These are phyloP conservation scores for Malassezia restricta DNA, from an alignment of 1,284 basidiomycete genomes.

Conservation along the genomic window DNA sequence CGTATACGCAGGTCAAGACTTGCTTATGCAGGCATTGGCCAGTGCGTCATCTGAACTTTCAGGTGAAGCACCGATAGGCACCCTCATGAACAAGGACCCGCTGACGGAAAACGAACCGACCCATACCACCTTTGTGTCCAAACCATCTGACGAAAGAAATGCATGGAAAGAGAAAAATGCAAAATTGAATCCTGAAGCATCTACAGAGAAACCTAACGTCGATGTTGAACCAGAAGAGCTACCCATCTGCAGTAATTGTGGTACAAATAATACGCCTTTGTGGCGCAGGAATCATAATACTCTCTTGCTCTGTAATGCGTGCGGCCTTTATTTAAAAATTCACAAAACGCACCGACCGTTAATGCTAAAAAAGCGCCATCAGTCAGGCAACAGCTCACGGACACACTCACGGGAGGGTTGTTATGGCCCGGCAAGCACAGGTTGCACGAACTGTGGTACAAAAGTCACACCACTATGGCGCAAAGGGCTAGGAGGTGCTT, in stretches of 20 bases:
- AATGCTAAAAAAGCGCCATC: constrained; percentile 14
- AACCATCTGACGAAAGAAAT: too few species aligned
- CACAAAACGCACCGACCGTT: constrained; percentile 38
- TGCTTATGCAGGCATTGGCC: constrained; percentile 2
- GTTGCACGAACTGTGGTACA: constrained; percentile 42
- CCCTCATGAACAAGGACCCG: too few species aligned
- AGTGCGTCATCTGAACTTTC: background rate
- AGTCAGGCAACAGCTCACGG: constrained; percentile 26
- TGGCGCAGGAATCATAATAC: constrained; percentile 39
- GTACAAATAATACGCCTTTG: constrained; percentile 35
- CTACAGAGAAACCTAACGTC: too few species aligned
- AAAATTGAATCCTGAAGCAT: too few species aligned
- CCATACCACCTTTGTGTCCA: too few species aligned
- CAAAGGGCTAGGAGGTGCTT: constrained; percentile 34
- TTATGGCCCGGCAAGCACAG: constrained; percentile 20
- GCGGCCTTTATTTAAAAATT: constrained; percentile 41
- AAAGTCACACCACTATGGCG: constrained; percentile 42
- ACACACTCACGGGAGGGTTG: constrained; percentile 19
- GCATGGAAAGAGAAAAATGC: too few species aligned
- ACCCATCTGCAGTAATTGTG: constrained; percentile 39
- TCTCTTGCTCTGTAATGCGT: constrained; percentile 39
- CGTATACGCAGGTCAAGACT: background rate
- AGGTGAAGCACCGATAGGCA: too few species aligned
- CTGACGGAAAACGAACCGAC: too few species aligned
- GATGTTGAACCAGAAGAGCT: background rate